Evolutionary conservation across 805 yeast genomes (phyloP), one percentile per base, ranked within the genome.

Genomic region (Hanseniaspora pseudoguilliermondii): DNA sequence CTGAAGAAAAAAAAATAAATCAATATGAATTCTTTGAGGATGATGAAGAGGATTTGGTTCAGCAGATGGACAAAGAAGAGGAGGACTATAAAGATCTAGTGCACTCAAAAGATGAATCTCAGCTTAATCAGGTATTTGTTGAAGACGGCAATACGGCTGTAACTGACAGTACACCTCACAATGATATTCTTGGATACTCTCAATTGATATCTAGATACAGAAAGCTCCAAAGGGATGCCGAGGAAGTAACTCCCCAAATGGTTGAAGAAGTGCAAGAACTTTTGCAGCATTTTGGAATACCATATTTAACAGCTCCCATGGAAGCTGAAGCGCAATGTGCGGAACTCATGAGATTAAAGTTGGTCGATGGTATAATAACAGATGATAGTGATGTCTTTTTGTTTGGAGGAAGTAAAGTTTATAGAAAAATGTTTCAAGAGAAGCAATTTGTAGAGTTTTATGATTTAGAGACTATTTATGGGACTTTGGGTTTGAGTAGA

Each of bases 321-420:
- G 99, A 93, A 69, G 98, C 98, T 1, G 99, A 93, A 70, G 97
- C 98, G 0, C 98, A 93, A 64, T 93, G 99, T 70, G 96, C 96
- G 0, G 86, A 84, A 60, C 69, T 93, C 7, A 68, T 80, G 41
- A 64, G 68, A n/a, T 67, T 89, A 23, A 79, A 77, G 0, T 71
- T 93, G 20, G 96, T 91, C 4, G 97, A 93, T 68, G 99, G 98
- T 0, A 84, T 93, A 6, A 83, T 93, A 25, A 93, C 98, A 0
- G 99, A 93, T 69, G 99, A 93, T 72, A 87, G 96, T 61, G 99
- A 93, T 76, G 89, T 95, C 50, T 93, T 93, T 62, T 68, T 93
- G 39, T 93, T 93, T 73, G 97, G 97, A 0, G 96, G 96, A 1
- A 79, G 80, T 54, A 74, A 71, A 43, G 79, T 93, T 3, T 93